Conservation (phyloP, 2,329 filamentous ascomycete genomes). For the Neurospora sp. region DNA sequence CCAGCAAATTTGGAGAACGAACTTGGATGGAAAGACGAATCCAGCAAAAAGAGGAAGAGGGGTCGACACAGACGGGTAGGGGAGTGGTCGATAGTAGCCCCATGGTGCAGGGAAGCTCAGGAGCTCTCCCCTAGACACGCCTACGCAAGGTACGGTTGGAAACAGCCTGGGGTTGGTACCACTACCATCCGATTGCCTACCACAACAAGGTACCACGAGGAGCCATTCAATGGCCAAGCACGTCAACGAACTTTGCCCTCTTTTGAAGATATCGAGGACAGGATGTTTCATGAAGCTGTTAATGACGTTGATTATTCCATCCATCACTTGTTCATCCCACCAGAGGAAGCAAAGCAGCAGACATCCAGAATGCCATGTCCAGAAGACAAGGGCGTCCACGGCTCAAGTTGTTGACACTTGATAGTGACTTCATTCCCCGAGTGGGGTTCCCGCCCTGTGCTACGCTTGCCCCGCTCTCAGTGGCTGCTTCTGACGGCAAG, state of each 20-base stretch:
- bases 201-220: neutral
- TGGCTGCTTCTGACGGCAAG: neutral
- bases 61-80: neutral
- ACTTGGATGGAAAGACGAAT: slow-evolving; percentile 12
- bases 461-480: neutral
- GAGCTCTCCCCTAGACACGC: neutral
- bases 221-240: neutral
- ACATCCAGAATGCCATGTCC: neutral
- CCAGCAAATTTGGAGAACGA: slow-evolving; percentile 5
- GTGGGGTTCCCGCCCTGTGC: neutral
- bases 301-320: too few species aligned
- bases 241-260: neutral
- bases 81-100: neutral
- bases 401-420: neutral
- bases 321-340: neutral
- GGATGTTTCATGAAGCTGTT: too few species aligned
- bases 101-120: neutral
- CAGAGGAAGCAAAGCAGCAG: neutral
- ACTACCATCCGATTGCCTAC: neutral
- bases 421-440: neutral
- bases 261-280: neutral
- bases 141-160: neutral
- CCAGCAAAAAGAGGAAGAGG: slow-evolving; percentile 8
- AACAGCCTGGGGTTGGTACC: neutral
- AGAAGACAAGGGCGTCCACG: neutral